Base-by-base conservation (phyloP, 768 basidiomycete genomes). In the Tulasnella sp. region DNA sequence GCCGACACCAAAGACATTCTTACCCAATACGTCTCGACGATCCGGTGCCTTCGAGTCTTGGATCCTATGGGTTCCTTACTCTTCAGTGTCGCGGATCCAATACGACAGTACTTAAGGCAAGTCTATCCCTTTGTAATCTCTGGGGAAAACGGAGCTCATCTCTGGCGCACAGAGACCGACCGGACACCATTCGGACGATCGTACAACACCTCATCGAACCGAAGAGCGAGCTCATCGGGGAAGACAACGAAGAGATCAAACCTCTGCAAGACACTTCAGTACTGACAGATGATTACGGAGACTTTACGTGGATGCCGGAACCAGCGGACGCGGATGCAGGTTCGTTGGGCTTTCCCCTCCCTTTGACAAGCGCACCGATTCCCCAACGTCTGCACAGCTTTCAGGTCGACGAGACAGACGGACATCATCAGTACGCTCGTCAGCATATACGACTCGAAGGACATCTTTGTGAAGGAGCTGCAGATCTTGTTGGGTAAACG, bases 351-450 rank as follows among this genome's bases (percentile, higher is more conserved):
- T 59, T 59, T 12, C 52, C 52, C 72, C 40, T 35, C 16, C 35
- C n/a, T n/a, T n/a, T n/a, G n/a, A n/a, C n/a, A n/a, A n/a, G 5
- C n/a, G n/a, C n/a, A n/a, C n/a, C n/a, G n/a, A n/a, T n/a, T n/a
- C n/a, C n/a, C n/a, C n/a, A 52, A 29, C 72, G 39, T 5, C 0
- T 22, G 14, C 32, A n/a, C 80, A 95, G 96, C 95, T 75, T 99
- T 97, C 82, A 86, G 94, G 40, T 87, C 92, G 1, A 95, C 90
- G 78, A 95, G 92, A 78, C 88, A 92, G 0, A 91, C 91, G 76
- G 97, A 98, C 77, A 89, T 98, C 74, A 90, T 98, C 77, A 95
- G 93, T 78, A 96, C 96, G 0, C 88, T 98, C 0, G 95, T 98
- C 76, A 94, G 92, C 79, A 98, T 98, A 75, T 98, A 98, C 76